These are phyloP conservation scores for Cystobasidiopsis lactophilus DNA, from an alignment of 768 basidiomycete species.

Conservation along the genomic window DNA sequence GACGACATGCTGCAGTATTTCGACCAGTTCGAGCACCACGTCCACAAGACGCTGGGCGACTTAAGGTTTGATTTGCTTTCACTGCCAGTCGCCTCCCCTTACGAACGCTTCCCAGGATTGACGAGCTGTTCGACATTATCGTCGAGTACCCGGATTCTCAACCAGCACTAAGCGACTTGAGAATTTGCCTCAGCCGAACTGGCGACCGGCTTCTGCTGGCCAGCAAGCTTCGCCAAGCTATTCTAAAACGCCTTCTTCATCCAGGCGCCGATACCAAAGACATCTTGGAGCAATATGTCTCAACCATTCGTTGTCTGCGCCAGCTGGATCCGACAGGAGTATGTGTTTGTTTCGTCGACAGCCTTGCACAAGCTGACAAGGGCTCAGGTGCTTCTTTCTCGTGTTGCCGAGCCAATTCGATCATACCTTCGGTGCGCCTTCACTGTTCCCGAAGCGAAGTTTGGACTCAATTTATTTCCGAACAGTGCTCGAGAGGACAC, in stretches of 20 bases:
- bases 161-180: constrained; percentile 65
- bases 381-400: constrained; percentile 45
- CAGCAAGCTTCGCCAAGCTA: constrained; percentile 1
- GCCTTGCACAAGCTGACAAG: no score
- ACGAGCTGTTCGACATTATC: constrained; percentile 87
- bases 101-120: constrained; percentile 31
- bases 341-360: no score
- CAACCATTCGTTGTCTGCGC: constrained; percentile 71
- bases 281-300: constrained; percentile 72
- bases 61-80: background rate
- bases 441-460: constrained; percentile 36
- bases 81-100: background rate
- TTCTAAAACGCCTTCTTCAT: constrained; percentile 53
- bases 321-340: constrained; percentile 84
- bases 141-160: constrained; percentile 76
- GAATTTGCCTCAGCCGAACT: constrained; percentile 25
- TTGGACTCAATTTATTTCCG: background rate
- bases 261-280: constrained; percentile 87
- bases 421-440: constrained; percentile 37
- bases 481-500: constrained; percentile 67
- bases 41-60: constrained; percentile 67
- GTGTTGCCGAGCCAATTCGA: constrained; percentile 80
- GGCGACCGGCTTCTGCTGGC: constrained; percentile 19
- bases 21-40: constrained; percentile 66
- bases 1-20: no score